These are phyloP conservation scores for Westerdykella ornata DNA, from an alignment of 2,329 filamentous ascomycete genomes.

Conservation along the genomic window DNA sequence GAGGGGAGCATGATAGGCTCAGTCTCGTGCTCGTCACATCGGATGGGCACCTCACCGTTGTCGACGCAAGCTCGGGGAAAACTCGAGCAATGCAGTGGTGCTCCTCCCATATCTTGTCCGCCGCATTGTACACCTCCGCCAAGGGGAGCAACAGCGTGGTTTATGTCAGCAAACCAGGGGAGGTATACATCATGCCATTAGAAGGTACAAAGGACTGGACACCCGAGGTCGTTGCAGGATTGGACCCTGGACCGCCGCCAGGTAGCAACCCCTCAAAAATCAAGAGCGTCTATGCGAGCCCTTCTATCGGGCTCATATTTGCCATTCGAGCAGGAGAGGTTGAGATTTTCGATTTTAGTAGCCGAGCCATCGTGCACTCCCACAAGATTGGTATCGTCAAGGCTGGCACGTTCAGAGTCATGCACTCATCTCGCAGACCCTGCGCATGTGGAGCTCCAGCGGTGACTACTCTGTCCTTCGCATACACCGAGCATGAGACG, in stretches of 20 bases:
- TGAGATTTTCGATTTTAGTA: constrained; percentile 56
- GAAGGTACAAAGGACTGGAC: constrained; percentile 19
- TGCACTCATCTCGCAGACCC: constrained; percentile 49
- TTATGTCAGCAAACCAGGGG: constrained; percentile 29
- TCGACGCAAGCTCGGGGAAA: constrained; percentile 44
- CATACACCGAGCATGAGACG: constrained; percentile 55
- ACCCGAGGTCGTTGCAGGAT: constrained; percentile 29
- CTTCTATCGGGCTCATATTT: constrained; percentile 54
- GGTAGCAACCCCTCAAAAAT: constrained; percentile 42
- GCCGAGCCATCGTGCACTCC: constrained; percentile 53
- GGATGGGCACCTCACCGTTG: constrained; percentile 57
- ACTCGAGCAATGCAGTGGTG: constrained; percentile 26
- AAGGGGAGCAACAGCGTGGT: constrained; percentile 27
- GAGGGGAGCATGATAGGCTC: constrained; percentile 23
- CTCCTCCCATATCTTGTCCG: constrained; percentile 21
- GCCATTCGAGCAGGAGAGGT: constrained; percentile 52
- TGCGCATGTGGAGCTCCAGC: constrained; percentile 51
- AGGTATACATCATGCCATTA: constrained; percentile 29
- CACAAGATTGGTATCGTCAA: constrained; percentile 55
- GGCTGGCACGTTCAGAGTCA: constrained; percentile 54
- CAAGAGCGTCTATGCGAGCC: constrained; percentile 53
- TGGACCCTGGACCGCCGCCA: constrained; percentile 31
- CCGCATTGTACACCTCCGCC: constrained; percentile 21
- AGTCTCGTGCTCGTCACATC: constrained; percentile 56
- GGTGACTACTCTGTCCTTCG: constrained; percentile 57